Conservation (phyloP, 1,284 basidiomycete genomes). For the Phenoliferia sp. region DNA sequence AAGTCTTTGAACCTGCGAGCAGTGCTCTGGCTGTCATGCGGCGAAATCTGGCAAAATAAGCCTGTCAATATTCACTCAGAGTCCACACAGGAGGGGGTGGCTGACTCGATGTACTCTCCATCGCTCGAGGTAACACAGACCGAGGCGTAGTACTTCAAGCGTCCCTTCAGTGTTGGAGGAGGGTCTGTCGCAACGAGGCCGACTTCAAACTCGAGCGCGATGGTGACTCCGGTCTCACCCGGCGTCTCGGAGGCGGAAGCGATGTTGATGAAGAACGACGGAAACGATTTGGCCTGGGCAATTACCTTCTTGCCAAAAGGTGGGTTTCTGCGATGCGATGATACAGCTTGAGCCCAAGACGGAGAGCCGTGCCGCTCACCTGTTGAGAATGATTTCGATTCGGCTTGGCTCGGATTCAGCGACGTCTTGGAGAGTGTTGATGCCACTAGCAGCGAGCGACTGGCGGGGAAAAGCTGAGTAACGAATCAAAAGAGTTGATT, state of each 20-base stretch:
- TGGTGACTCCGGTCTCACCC: conserved; percentile 17
- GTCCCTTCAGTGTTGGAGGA: background rate
- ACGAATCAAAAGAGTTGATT: background rate
- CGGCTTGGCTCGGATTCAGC: conserved; percentile 9
- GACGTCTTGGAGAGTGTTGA: conserved; percentile 24
- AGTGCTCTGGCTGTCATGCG: conserved; percentile 7
- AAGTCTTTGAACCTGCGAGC: conserved; percentile 21
- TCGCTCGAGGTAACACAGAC: background rate
- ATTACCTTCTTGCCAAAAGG: conserved; percentile 25
- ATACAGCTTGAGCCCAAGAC: background rate
- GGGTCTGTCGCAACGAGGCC: background rate
- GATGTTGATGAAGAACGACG: conserved; percentile 21
- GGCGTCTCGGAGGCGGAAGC: conserved; percentile 6
- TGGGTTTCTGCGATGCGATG: conserved; percentile 13
- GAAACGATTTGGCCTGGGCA: conserved; percentile 23
- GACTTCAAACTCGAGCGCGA: conserved; percentile 15
- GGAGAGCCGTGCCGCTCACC: conserved; percentile 2
- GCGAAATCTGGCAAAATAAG: background rate
- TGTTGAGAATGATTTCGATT: conserved; percentile 21
- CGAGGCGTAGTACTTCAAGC: background rate
- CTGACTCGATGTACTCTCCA: conserved; percentile 2
- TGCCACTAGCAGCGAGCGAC: conserved; percentile 13
- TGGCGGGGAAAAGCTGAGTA: background rate
- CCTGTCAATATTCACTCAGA: background rate
- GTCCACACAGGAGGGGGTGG: background rate